A percentile compares a stretch with the other conserved stretches of the same genome.
phyloP scores from a whole-genome alignment of 2,329 filamentous ascomycete species.

The Rachicladosporium sp. region DNA sequence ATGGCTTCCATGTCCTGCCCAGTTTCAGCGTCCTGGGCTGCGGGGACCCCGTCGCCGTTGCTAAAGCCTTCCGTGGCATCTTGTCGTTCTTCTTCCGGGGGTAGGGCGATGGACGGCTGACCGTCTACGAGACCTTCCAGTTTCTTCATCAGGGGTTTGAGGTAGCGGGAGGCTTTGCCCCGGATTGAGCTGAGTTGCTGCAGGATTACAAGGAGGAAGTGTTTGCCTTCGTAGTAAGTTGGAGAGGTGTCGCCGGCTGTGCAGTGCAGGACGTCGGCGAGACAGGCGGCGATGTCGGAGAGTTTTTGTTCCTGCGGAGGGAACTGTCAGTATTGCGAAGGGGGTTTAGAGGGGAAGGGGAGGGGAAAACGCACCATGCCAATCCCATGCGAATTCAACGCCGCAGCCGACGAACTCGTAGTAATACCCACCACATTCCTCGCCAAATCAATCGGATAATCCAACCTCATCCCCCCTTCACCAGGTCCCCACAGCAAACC shows the following conservation, averaged over 20 bases:
- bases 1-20: conserved; percentile 3
- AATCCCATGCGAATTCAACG: conserved; percentile 24
- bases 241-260: conserved; percentile 22
- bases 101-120: conserved; percentile 11
- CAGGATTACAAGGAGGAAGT: conserved; percentile 22
- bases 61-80: neutral
- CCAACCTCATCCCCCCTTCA: conserved; percentile 22
- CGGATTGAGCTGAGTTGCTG: conserved; percentile 23
- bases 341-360: neutral
- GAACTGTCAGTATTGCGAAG: conserved; percentile 6
- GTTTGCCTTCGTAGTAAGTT: conserved; percentile 21
- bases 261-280: conserved; percentile 24
- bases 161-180: conserved; percentile 23
- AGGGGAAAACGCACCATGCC: conserved; percentile 19
- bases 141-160: conserved; percentile 22
- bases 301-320: conserved; percentile 23
- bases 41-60: neutral
- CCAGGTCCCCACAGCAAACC: conserved; percentile 24
- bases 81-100: conserved; percentile 5
- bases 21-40: neutral
- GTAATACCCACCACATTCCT: conserved; percentile 23
- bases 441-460: conserved; percentile 25
- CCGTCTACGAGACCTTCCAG: conserved; percentile 15
- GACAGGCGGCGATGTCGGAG: conserved; percentile 24
- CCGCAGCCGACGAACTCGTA: conserved; percentile 15